Evolutionary conservation across 164 flowering plant genomes (phyloP), one percentile per base, ranked within the genome.

Genomic region (Euptelea pleiosperma): DNA sequence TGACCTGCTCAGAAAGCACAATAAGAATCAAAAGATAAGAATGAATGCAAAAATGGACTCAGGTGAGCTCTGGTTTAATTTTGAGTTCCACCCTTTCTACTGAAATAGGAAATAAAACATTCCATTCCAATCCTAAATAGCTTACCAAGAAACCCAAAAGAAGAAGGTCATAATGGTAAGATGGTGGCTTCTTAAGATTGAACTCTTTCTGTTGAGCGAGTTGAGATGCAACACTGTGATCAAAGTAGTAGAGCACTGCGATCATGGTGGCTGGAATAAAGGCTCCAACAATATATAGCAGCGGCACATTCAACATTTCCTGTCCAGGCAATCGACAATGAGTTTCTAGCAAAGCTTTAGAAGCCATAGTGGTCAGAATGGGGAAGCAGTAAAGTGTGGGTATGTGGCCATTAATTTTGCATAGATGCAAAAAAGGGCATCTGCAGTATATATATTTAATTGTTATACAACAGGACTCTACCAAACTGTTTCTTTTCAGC

Each of bases 261-360:
- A 89, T 93, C 98, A 93, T 93, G 26, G 97, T 86, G n/a, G 98
- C 98, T 26, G 98, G 98, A 64, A 93, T 79, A 67, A 93, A 80
- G 53, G 98, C 97, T 71, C 96, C 97, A 57, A 84, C 50, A 47
- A 93, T 90, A 42, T 89, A 93, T 21, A 86, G 9, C 26, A 79
- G 80, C 44, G 98, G 98, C 52, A 93, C 98, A 61, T 82, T 61
- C 82, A 78, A 53, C 98, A 93, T 89, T 11, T 93, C 96, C 98
- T 89, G 94, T 18, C 57, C 34, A 67, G 9, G 16, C 34, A 60
- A 57, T 29, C 25, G 57, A 24, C 18, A 33, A 34, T 54, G 36
- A 53, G 50, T 14, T 18, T 48, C 15, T 25, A 16, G 2, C 8
- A 45, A 41, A 50, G 26, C 34, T 37, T 36, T 26, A 29, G 30